Base-by-base conservation (phyloP, 306 rosid species). In the Bauhinia variegata region DNA sequence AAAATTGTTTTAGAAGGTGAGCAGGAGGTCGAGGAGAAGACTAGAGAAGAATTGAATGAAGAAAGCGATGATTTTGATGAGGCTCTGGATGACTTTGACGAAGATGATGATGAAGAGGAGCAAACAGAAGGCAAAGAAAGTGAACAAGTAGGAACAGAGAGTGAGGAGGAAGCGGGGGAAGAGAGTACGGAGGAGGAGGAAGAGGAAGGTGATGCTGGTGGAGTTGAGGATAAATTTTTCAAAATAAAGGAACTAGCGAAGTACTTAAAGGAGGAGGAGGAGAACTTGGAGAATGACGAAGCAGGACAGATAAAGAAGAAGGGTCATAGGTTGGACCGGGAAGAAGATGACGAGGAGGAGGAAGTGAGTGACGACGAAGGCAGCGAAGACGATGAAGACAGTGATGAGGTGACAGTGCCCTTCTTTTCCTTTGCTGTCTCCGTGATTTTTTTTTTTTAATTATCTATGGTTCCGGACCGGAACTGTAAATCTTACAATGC, bases 191-290 rank as follows among this genome's bases (percentile, higher is more conserved):
- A 23, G 13, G 78, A 64, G 19, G 51, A 1, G n/a, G 54, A 34
- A n/a, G 14, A 44, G 11, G 77, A 78, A 34, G 74, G 38, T 32
- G 49, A 56, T 53, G 70, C 60, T 51, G 86, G 65, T 71, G 91
- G 80, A 11, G 78, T 93, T 63, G 97, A 88, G 28, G 98, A 93
- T 68, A 64, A 73, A 48, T 90, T 89, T 60, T 73, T 93, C 58
- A 93, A 86, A 73, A 54, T 89, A 47, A 80, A 84, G 70, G 97
- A 88, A 48, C 80, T 93, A 77, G 68, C 73, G 68, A 79, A 83
- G 73, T 93, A 76, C 74, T 67, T 93, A 76, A 74, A 82, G 73
- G 82, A 80, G 58, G 89, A 78, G 65, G 98, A 87, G 54, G 87
- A 80, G 54, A 87, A 79, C 5, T 67, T 72, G 11, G 91, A 86